Conservation (phyloP, 2,329 filamentous ascomycete species). For the Malbranchea zuffiana region DNA sequence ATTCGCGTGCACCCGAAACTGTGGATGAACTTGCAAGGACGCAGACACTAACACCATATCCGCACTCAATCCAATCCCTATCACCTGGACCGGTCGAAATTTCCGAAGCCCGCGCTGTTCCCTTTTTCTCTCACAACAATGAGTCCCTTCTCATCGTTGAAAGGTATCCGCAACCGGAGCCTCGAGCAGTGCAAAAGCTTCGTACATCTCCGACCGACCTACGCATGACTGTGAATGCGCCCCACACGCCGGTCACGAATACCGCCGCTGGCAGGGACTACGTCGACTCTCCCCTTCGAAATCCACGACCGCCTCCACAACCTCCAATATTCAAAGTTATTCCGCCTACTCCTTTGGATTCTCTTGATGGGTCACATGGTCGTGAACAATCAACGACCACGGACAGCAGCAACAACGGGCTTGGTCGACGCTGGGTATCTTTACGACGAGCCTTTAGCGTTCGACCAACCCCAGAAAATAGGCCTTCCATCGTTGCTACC, state of each 20-base stretch:
- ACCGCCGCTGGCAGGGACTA: constrained; percentile 15
- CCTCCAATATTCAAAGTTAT: constrained; percentile 48
- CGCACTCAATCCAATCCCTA: constrained; percentile 37
- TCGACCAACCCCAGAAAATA: constrained; percentile 25
- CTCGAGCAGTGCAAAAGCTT: constrained; percentile 22
- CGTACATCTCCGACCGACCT: constrained; percentile 15
- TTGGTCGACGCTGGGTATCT: constrained; percentile 26
- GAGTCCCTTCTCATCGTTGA: constrained; percentile 55
- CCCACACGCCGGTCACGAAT: constrained; percentile 21
- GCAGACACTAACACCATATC: constrained; percentile 20
- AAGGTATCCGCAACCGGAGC: constrained; percentile 30
- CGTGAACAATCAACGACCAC: constrained; percentile 15
- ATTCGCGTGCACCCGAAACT: not conserved
- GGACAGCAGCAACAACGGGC: constrained; percentile 16
- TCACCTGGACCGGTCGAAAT: constrained; percentile 47
- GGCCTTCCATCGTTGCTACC: constrained; percentile 16
- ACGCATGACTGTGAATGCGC: constrained; percentile 9
- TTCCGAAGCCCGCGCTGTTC: constrained; percentile 50
- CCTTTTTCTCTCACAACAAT: constrained; percentile 53
- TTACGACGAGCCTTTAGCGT: constrained; percentile 29
- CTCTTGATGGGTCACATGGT: constrained; percentile 33
- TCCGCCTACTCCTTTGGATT: constrained; percentile 41
- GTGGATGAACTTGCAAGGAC: not conserved
- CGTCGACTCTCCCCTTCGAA: constrained; percentile 48
- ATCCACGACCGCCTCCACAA: constrained; percentile 47